Evolutionary conservation across 2,329 filamentous ascomycete genomes (phyloP).

Genomic region (Phyllosticta capitalensis): DNA sequence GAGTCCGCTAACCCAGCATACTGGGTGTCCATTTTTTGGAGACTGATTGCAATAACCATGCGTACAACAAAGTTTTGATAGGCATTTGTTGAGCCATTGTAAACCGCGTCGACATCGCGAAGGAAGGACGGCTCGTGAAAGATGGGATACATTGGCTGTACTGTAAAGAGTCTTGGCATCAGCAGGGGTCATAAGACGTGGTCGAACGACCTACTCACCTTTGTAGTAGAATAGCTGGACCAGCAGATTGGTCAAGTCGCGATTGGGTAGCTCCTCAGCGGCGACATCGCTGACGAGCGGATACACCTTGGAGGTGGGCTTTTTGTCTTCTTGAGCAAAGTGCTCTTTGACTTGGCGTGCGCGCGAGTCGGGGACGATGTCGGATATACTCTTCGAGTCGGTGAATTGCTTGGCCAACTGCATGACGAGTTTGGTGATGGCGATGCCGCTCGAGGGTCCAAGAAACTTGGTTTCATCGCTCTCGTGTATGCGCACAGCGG

Average conservation of each 20-base stretch:
- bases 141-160: slow-evolving; percentile 78
- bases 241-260: slow-evolving; percentile 64
- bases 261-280: slow-evolving; percentile 64
- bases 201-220: slow-evolving; percentile 42
- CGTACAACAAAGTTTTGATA: slow-evolving; percentile 82
- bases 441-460: slow-evolving; percentile 88
- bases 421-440: slow-evolving; percentile 91
- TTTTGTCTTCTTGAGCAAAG: slow-evolving; percentile 53
- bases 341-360: slow-evolving; percentile 60
- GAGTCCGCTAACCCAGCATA: slow-evolving; percentile 93
- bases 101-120: slow-evolving; percentile 70
- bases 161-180: slow-evolving; percentile 34
- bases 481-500: slow-evolving; percentile 74
- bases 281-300: slow-evolving; percentile 81
- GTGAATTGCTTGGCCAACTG: slow-evolving; percentile 92
- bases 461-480: slow-evolving; percentile 84
- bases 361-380: slow-evolving; percentile 72
- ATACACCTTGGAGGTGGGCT: slow-evolving; percentile 70
- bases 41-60: slow-evolving; percentile 88
- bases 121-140: slow-evolving; percentile 76
- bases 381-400: slow-evolving; percentile 80
- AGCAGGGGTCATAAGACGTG: neutral
- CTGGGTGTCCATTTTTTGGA: slow-evolving; percentile 81
- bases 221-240: slow-evolving; percentile 80
- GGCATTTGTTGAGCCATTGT: slow-evolving; percentile 62